Evolutionary conservation across 768 basidiomycete species (phyloP), one percentile per base, ranked within the genome.

Genomic region (Trametes cubensis): DNA sequence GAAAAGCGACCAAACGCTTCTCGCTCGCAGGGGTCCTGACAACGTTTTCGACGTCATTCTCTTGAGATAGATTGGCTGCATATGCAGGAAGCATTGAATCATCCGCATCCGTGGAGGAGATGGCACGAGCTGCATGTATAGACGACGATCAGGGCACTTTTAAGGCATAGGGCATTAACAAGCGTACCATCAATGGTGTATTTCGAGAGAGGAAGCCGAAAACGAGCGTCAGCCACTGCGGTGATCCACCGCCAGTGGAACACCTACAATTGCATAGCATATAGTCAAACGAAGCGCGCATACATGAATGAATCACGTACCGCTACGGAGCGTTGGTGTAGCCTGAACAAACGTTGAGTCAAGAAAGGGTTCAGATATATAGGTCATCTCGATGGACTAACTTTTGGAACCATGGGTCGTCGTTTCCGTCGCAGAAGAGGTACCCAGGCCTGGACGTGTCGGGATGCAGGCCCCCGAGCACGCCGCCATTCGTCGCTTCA

Each of bases 391-490:
- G 10, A 6, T 34, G 10, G 6, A 34, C 34, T 34, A 10, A 63
- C 61, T 51, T 54, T 15, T 10, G 8, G 52, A 63, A 58, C 62
- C 62, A 63, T 6, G 62, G 62, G 25, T 63, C 62, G 45, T 63
- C 57, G 17, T 18, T 44, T 3, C 56, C 57, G 7, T 63, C 57
- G 26, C 62, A 63, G 45, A 63, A 63, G 1, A 63, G 18, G 21
- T 63, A 58, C 15, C 21, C 40, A 0, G 56, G 21, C 1, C 18
- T 20, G 0, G 39, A 18, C 2, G 21, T 26, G n/a, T 44, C 28
- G 2, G 20, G 6, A 2, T 23, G 23, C 1, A 17, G n/a, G 2
- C 17, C 23, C 15, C 52, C 39, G 11, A 55, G 1, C 2, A 18
- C 6, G 3, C 56, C 62, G 2, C 56, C 62, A 28, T 63, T n/a